Evolutionary conservation across 768 basidiomycete genomes (phyloP), one percentile per base, ranked within the genome.

Genomic region (Asterophora lycoperdoides): DNA sequence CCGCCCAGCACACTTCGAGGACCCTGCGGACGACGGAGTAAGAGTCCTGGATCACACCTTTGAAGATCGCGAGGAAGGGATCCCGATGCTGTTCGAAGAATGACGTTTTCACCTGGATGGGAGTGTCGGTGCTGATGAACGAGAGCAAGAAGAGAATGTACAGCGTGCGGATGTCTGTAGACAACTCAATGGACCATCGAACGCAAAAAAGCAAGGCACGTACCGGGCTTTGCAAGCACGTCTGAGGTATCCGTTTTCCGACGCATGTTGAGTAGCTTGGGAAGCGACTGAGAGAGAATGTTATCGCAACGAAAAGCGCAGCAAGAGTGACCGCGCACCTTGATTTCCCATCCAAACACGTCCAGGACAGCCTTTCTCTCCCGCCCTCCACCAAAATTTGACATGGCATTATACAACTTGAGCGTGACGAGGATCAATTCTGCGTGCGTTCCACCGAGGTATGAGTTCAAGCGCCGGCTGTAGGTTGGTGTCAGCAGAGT

Each of bases 81-180:
- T 86, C 83, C 14, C 79, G 73, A 49, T 83, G 83, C 60, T 88
- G 83, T 55, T 89, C 86, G 13, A 90, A 67, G 60, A 91, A 84
- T 0, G 73, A 62, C 0, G 75, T 62, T 63, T 90, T 93, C 55
- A 82, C 66, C 33, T 74, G 69, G 9, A 76, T 63, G 1, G 74
- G 53, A 2, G 71, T 72, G 19, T 74, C 66, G 30, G 62, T 59
- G 37, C 80, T 74, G 36, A 92, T 66, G 61, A 92, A 87, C 0
- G 87, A 86, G 11, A 91, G 72, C 11, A 92, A 68, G 56, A 93
- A 81, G 1, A 83, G 66, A 33, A 91, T 62, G 41, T 85, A 89
- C 4, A 86, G 71, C 0, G 88, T 89, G 32, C 91, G 78, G 38
- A 93, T 92, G 63, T 93, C 92, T 86, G 19, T 17, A n/a, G 20